Percentiles rank a stretch among this genome's conserved stretches.
These are phyloP conservation scores for Leccinum longicurvipes DNA, from an alignment of 768 basidiomycete species.

Conservation along the genomic window DNA sequence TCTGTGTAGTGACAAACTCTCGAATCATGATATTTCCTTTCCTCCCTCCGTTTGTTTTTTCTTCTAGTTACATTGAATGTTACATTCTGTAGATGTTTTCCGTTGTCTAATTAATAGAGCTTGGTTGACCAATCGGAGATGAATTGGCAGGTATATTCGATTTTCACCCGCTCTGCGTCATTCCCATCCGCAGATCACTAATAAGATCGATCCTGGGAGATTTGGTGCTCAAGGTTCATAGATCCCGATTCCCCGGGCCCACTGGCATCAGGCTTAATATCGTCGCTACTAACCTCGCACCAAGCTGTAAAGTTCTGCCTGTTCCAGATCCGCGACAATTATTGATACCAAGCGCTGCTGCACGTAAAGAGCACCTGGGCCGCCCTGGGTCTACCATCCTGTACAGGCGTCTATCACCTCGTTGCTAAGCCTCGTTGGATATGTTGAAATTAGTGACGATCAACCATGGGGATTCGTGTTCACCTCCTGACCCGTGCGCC, in stretches of 20 bases:
- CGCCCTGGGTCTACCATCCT: conserved; percentile 18
- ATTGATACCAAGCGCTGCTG: background rate
- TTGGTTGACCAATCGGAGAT: background rate
- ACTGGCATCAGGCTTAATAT: conserved; percentile 2
- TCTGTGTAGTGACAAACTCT: background rate
- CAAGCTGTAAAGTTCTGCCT: conserved; percentile 23
- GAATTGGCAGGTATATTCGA: background rate
- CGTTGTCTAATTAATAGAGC: background rate
- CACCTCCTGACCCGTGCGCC: background rate
- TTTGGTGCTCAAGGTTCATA: background rate
- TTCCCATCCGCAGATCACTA: conserved; percentile 2
- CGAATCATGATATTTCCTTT: background rate
- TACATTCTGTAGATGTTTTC: background rate
- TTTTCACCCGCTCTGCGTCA: background rate
- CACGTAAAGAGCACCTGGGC: background rate
- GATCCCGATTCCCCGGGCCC: no score
- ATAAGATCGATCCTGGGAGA: background rate
- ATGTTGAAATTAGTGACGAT: background rate
- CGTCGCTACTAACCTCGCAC: conserved; percentile 4
- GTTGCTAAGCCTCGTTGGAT: background rate
- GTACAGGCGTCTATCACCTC: conserved; percentile 20
- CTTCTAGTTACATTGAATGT: background rate
- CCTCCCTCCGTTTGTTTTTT: background rate
- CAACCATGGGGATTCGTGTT: background rate
- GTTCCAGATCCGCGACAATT: background rate